These are phyloP conservation scores for Penicillium sclerotiorum DNA, from an alignment of 2,329 filamentous ascomycete species.

Conservation along the genomic window DNA sequence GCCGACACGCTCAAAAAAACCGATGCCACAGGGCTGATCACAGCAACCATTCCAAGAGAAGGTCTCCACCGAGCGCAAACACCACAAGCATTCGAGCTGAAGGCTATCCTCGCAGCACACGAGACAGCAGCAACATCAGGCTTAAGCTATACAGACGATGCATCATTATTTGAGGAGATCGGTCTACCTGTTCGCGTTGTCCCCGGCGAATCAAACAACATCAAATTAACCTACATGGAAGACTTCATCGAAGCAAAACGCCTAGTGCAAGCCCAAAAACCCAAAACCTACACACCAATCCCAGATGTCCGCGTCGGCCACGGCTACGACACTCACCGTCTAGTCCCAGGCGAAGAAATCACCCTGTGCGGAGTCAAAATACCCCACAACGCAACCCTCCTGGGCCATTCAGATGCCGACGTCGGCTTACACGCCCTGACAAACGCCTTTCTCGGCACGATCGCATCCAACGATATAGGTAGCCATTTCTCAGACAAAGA, in stretches of 20 bases:
- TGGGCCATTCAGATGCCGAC: conserved; percentile 11
- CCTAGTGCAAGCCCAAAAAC: not conserved
- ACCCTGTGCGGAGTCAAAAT: conserved; percentile 11
- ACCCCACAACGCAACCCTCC: conserved; percentile 6
- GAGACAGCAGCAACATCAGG: not conserved
- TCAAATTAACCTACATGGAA: conserved; percentile 8
- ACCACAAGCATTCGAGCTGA: conserved; percentile 8
- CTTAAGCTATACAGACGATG: conserved; percentile 9
- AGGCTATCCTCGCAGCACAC: conserved; percentile 1
- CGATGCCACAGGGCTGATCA: conserved; percentile 6
- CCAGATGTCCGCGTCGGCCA: conserved; percentile 11
- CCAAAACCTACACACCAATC: not conserved
- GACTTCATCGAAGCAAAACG: conserved; percentile 9
- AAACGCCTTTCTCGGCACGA: conserved; percentile 11
- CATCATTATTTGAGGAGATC: conserved; percentile 5
- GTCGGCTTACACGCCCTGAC: conserved; percentile 12
- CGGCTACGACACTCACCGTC: conserved; percentile 10
- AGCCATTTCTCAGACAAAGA: conserved; percentile 9
- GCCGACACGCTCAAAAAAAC: conserved; percentile 9
- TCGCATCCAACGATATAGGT: conserved; percentile 9
- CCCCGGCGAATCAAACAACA: conserved; percentile 7
- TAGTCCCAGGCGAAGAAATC: conserved; percentile 8
- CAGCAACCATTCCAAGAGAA: conserved; percentile 7
- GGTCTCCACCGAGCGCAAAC: conserved; percentile 9
- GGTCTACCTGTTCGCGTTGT: conserved; percentile 6